Conservation (phyloP, 306 rosid species). For the Ziziphus jujuba region DNA sequence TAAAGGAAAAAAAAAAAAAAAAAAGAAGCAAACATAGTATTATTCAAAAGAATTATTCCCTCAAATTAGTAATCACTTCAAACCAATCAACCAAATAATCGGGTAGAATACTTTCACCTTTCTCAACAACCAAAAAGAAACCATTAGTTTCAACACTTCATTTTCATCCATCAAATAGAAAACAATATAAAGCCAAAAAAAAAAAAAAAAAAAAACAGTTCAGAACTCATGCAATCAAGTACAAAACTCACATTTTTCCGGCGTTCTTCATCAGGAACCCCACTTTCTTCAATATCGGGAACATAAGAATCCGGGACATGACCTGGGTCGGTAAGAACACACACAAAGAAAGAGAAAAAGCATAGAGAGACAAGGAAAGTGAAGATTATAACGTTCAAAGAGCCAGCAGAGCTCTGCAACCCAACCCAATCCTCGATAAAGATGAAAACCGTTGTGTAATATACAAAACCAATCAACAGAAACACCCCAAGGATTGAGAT, state of each 20-base stretch:
- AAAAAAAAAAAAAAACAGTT: conserved; percentile 18
- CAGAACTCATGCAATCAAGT: neutral
- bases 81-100: neutral
- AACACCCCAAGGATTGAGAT: conserved; percentile 57
- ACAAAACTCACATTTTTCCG: conserved; percentile 49
- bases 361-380: conserved; percentile 48
- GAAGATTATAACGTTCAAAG: conserved; percentile 54
- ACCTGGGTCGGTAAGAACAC: conserved; percentile 83
- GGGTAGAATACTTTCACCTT: neutral
- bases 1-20: no score
- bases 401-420: conserved; percentile 61
- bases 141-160: neutral
- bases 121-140: conserved; percentile 20
- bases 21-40: neutral
- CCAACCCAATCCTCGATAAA: conserved; percentile 74
- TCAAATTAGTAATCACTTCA: neutral
- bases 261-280: conserved; percentile 32
- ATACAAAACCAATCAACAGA: conserved; percentile 43
- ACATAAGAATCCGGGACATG: conserved; percentile 63
- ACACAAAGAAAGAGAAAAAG: conserved; percentile 64
- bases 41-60: neutral
- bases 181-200: neutral
- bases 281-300: conserved; percentile 71
- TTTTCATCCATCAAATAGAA: conserved; percentile 12
- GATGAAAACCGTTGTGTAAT: conserved; percentile 62